Conservation (phyloP, 75 land plant species). For the Chamaecyparis obtusa region DNA sequence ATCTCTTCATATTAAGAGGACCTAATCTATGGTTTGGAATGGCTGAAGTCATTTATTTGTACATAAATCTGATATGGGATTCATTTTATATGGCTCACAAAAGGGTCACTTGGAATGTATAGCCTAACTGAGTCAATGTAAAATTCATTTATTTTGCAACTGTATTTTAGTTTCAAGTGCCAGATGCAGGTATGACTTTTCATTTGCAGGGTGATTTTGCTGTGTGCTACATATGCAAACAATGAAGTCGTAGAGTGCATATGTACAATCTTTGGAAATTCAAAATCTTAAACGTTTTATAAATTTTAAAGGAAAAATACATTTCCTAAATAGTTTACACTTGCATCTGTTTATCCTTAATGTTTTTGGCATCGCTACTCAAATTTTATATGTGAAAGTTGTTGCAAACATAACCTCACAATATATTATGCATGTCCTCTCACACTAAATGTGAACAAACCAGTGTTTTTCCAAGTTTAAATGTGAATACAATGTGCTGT, state of each 20-base stretch:
- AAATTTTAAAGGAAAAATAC: not conserved
- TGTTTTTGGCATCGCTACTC: not conserved
- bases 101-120: conserved; percentile 6
- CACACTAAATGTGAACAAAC: not conserved
- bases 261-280: not conserved
- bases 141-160: conserved; percentile 1
- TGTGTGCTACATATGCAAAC: not conserved
- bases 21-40: not conserved
- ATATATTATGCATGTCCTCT: not conserved
- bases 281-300: not conserved
- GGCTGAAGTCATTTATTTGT: not conserved
- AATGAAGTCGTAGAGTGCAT: not conserved
- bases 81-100: conserved; percentile 4
- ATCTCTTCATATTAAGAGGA: conserved; percentile 1
- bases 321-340: not conserved
- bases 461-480: not conserved
- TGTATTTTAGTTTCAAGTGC: not conserved
- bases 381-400: not conserved
- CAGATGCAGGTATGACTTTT: not conserved
- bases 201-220: not conserved
- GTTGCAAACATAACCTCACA: not conserved
- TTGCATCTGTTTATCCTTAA: not conserved
- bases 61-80: not conserved
- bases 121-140: not conserved
- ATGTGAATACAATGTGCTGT: not conserved